phyloP scores from a whole-genome alignment of 2,329 filamentous ascomycete genomes.

The Pseudogymnoascus sp. region DNA sequence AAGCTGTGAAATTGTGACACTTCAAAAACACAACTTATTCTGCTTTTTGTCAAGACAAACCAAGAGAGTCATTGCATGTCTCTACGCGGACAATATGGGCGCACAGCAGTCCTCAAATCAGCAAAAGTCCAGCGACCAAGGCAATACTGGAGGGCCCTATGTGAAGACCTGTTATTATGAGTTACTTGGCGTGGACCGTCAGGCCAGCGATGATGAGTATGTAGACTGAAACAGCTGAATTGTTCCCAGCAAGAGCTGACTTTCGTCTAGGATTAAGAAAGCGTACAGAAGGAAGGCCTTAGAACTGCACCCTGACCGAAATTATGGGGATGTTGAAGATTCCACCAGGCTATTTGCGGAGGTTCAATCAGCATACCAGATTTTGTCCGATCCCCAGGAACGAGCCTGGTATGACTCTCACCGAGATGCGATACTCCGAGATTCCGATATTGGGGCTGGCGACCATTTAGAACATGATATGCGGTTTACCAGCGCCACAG shows the following conservation, averaged over 20 bases:
- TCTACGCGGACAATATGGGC: slow-evolving; percentile 19
- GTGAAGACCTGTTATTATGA: slow-evolving; percentile 78
- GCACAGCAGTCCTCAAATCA: slow-evolving; percentile 23
- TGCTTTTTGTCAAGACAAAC: not conserved
- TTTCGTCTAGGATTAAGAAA: slow-evolving; percentile 67
- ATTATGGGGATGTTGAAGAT: slow-evolving; percentile 75
- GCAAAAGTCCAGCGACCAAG: slow-evolving; percentile 11
- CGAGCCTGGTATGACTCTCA: slow-evolving; percentile 97
- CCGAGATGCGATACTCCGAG: slow-evolving; percentile 70
- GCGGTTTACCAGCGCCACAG: slow-evolving; percentile 69
- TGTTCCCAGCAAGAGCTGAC: not conserved
- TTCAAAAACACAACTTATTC: not conserved
- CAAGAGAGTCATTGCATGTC: not conserved
- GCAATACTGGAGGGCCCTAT: slow-evolving; percentile 3
- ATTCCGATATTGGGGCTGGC: slow-evolving; percentile 32
- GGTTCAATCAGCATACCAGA: slow-evolving; percentile 85
- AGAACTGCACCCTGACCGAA: slow-evolving; percentile 90
- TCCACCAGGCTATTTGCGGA: slow-evolving; percentile 85
- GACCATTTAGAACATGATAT: slow-evolving; percentile 60
- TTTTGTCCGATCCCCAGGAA: slow-evolving; percentile 94
- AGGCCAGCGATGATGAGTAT: slow-evolving; percentile 75
- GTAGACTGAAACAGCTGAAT: slow-evolving; percentile 22
- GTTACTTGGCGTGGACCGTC: slow-evolving; percentile 64
- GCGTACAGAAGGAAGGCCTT: slow-evolving; percentile 87
- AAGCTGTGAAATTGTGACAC: not conserved